A percentile compares a stretch with the other conserved stretches of the same genome.
Evolutionary conservation across 176 grass and related monocot species (phyloP).

Genomic region (Coix lacrymajobi): DNA sequence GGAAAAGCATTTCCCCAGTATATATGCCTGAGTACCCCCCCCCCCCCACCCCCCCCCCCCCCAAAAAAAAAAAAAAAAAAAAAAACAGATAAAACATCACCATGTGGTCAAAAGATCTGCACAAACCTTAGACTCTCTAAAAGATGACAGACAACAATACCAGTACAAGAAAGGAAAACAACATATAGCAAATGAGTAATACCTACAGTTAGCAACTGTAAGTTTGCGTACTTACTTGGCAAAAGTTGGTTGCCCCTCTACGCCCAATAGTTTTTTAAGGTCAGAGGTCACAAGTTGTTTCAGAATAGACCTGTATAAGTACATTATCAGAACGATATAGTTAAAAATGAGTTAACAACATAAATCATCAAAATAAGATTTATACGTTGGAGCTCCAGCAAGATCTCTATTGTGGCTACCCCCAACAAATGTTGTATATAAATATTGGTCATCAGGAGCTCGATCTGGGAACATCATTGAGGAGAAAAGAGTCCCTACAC

Average conservation of each 20-base stretch:
- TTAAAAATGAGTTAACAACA: constrained; percentile 1
- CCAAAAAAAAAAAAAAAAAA: too few relatives aligned
- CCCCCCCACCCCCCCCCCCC: too few relatives aligned
- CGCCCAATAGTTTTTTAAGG: constrained; percentile 70
- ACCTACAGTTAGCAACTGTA: neutral
- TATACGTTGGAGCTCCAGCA: constrained; percentile 83
- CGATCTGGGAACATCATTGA: constrained; percentile 99
- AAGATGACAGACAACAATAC: neutral
- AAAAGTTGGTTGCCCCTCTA: constrained; percentile 76
- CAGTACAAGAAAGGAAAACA: neutral
- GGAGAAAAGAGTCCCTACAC: constrained; percentile 90
- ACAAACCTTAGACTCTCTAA: neutral
- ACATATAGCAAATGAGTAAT: neutral
- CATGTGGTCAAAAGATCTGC: neutral
- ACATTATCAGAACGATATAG: constrained; percentile 26
- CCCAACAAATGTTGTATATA: constrained; percentile 91
- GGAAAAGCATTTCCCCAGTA: constrained; percentile 97
- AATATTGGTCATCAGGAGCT: constrained; percentile 79
- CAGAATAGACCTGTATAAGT: constrained; percentile 50
- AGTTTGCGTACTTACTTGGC: constrained; percentile 57
- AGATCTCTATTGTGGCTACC: constrained; percentile 93
- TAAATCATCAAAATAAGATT: constrained; percentile 5
- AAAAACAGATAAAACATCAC: neutral
- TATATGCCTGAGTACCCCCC: constrained; percentile 64
- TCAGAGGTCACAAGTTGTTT: constrained; percentile 81